A percentile compares a stretch with the other conserved stretches of the same genome.
Conservation (phyloP, 345 rosid species). For the Microcos paniculata region DNA sequence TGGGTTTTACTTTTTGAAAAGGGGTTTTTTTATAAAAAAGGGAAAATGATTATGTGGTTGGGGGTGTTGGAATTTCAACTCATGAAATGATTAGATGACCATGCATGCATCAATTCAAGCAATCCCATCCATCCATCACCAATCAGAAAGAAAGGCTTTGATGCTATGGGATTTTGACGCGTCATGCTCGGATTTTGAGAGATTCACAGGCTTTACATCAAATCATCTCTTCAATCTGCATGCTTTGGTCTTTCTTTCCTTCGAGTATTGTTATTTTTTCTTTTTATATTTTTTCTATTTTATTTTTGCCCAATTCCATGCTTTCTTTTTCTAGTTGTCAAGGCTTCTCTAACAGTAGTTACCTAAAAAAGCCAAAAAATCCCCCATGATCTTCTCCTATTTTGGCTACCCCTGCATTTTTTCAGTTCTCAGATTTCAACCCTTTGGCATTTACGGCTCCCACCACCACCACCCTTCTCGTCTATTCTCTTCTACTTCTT, state of each 20-base stretch:
- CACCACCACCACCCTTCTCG: no score
- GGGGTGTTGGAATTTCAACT: background rate
- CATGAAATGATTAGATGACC: slow-evolving; percentile 26
- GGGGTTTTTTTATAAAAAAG: background rate
- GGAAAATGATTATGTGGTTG: no score
- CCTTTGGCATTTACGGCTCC: background rate
- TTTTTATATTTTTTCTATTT: background rate
- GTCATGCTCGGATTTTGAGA: slow-evolving; percentile 52
- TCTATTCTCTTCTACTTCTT: no score
- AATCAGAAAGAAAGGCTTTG: slow-evolving; percentile 24
- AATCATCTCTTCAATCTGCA: slow-evolving; percentile 36
- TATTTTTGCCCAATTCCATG: background rate
- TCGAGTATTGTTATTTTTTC: background rate
- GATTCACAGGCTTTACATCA: slow-evolving; percentile 42
- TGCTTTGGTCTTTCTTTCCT: slow-evolving; percentile 1
- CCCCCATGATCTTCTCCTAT: slow-evolving; percentile 17
- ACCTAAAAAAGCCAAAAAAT: background rate
- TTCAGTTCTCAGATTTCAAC: background rate
- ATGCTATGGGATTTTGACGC: slow-evolving; percentile 38
- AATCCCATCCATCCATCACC: slow-evolving; percentile 41
- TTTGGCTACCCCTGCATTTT: slow-evolving; percentile 1
- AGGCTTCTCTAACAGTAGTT: background rate
- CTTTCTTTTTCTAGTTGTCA: slow-evolving; percentile 8
- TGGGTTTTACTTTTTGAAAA: background rate
- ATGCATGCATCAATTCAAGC: slow-evolving; percentile 51